phyloP scores from a whole-genome alignment of 1,284 basidiomycete genomes.

The Cutaneotrichosporon arboriforme region DNA sequence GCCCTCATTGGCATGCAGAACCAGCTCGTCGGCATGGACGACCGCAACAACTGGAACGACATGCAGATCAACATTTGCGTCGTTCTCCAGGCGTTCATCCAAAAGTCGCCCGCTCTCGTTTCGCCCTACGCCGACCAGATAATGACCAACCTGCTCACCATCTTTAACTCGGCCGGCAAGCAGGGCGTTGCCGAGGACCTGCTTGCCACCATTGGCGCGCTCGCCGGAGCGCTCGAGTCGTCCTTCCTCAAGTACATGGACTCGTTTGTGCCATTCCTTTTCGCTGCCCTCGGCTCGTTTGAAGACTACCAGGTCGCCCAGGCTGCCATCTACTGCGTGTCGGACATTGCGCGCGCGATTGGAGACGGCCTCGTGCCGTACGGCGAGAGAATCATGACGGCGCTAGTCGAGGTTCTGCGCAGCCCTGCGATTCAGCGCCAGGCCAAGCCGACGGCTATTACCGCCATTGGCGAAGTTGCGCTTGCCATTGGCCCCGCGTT shows the following conservation, averaged over 20 bases:
- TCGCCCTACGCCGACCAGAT: slow-evolving; percentile 86
- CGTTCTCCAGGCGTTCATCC: slow-evolving; percentile 76
- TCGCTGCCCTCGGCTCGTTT: slow-evolving; percentile 82
- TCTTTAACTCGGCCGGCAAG: slow-evolving; percentile 82
- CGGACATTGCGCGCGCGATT: slow-evolving; percentile 89
- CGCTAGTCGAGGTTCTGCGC: slow-evolving; percentile 85
- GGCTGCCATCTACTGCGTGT: slow-evolving; percentile 91
- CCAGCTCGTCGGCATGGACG: slow-evolving; percentile 91
- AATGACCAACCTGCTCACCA: slow-evolving; percentile 84
- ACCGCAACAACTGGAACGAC: slow-evolving; percentile 98
- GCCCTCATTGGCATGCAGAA: slow-evolving; percentile 77
- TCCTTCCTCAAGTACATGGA: slow-evolving; percentile 83
- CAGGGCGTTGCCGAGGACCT: slow-evolving; percentile 95
- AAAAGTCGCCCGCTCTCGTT: slow-evolving; percentile 76
- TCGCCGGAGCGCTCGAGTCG: slow-evolving; percentile 71
- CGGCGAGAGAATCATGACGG: slow-evolving; percentile 80
- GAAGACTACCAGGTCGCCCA: slow-evolving; percentile 95
- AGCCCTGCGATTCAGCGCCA: slow-evolving; percentile 85
- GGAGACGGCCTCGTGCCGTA: slow-evolving; percentile 77
- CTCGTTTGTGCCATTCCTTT: slow-evolving; percentile 84
- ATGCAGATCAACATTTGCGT: slow-evolving; percentile 93
- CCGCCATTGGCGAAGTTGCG: slow-evolving; percentile 95
- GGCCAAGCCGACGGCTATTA: slow-evolving; percentile 93
- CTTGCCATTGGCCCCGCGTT: slow-evolving; percentile 82
- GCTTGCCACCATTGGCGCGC: slow-evolving; percentile 88